Base-by-base conservation (phyloP, 352 stramenopile species). In the Pythium periplocum region DNA sequence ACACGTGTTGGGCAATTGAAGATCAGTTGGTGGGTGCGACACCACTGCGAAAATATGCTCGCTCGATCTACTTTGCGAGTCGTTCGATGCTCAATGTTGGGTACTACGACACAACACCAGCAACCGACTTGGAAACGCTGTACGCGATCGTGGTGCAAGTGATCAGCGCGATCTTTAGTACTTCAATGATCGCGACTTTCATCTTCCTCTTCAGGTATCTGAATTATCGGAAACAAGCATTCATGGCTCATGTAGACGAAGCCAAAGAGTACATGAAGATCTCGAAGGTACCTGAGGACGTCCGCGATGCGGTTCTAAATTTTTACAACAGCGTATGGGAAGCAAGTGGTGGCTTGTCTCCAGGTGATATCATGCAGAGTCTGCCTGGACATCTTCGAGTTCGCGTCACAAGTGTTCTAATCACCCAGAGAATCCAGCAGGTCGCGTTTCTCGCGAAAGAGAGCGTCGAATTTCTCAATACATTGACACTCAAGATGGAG, bases 211-310 rank as follows among this genome's bases (percentile, higher is more conserved):
- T 90, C 37, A 63, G 76, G 4, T 75, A 87, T 43, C 66, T 76
- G 9, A 83, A 78, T 37, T 69, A 63, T 2, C 61, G 71, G 0
- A 75, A 84, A 48, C 75, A 86, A 51, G 66, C 75, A 32, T 87
- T 90, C 56, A 86, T 86, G 71, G 55, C 72, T 2, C 73, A 84
- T 35, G 73, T 88, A 1, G 77, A 90, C 45, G 83, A 70, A 36
- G 73, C 79, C 32, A 86, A 87, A 37, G 77, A 84, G 67, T 87
- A 85, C 59, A 88, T 90, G 79, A 66, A 75, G 48, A 71, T 79
- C 50, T 75, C 70, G 3, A 63, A 66, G n/a, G 81, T 90, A 34
- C 79, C 79, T 0, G 66, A 86, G 35, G 61, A 60, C n/a, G 67
- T 90, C 31, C 74, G 74, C 2, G 69, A 83, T 35, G 69, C 68